These are phyloP conservation scores for Coprinellus aureogranulatus DNA, from an alignment of 768 basidiomycete genomes.

Conservation along the genomic window DNA sequence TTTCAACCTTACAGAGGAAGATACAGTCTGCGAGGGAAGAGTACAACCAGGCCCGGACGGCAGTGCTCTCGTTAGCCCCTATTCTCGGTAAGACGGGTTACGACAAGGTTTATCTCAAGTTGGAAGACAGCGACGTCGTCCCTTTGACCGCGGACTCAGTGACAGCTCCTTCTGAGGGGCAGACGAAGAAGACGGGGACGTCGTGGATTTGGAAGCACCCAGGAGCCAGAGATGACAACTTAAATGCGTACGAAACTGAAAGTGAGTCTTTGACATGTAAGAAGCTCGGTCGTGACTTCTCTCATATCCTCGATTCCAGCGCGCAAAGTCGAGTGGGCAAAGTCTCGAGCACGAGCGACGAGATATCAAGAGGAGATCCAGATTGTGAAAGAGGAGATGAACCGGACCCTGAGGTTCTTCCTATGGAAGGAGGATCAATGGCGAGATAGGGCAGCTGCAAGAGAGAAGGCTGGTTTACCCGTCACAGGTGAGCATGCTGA, in stretches of 20 bases:
- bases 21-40: constrained; percentile 10
- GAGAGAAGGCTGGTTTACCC: too few relatives aligned
- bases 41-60: not conserved
- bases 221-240: constrained; percentile 1
- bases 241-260: not conserved
- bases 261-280: not conserved
- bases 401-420: constrained; percentile 4
- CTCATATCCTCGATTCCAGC: not conserved
- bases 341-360: not conserved
- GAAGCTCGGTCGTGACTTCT: too few relatives aligned
- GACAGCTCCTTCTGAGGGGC: too few relatives aligned
- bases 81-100: too few relatives aligned
- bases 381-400: constrained; percentile 16
- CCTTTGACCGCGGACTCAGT: too few relatives aligned
- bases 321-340: not conserved
- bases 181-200: too few relatives aligned
- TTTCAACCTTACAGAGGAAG: constrained; percentile 13
- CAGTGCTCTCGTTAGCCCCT: too few relatives aligned
- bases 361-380: constrained; percentile 13
- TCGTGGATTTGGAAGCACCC: constrained; percentile 18
- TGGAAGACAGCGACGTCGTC: too few relatives aligned
- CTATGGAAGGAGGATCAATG: constrained; percentile 13
- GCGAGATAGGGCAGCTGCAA: too few relatives aligned
- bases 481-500: too few relatives aligned
- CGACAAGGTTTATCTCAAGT: too few relatives aligned